Evolutionary conservation across 176 grass and related monocot species (phyloP), one percentile per base, ranked within the genome.

Genomic region (Juncus inflexus): DNA sequence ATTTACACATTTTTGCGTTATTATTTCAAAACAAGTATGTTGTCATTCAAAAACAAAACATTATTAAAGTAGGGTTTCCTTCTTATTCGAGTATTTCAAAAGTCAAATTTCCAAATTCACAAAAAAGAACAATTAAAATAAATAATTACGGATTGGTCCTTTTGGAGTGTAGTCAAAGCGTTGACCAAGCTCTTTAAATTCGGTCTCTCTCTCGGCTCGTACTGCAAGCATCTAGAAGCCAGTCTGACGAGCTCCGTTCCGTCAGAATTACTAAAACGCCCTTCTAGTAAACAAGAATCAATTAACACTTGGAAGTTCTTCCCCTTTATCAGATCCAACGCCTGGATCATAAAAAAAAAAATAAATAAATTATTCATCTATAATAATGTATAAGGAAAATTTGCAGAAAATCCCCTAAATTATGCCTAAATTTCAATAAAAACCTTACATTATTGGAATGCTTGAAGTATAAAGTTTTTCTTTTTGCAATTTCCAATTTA

Each of bases 151-250:
- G 84, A 86, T 63, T 69, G 49, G 74, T 92, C 84, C 73, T 76
- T 89, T 67, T 92, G 88, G 60, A 99, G 79, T 39, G 85, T 79
- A 62, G 81, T 55, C 28, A 99, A 61, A 76, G 86, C 84, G 60
- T 77, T 83, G 47, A 92, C 77, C 52, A 99, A 43, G 8, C 79
- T 86, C 74, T 86, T 92, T 52, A 92, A 68, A 69, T 88, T 90
- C 36, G 89, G 85, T 6, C 89, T 61, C 60, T 99, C 89, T 16
- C 88, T 81, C 57, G 85, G 85, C 57, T 99, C 94, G 41, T 92
- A 92, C 65, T 92, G 94, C 52, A 99, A 72, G 64, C 94, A 99
- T 53, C 86, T 76, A 36, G 94, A 99, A 42, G 89, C 89, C 62
- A 92, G 64, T 58, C 90, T 69, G 67, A 99, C 94, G 68, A 99